Conservation (phyloP, 257 asterid genomes). For the Rubia yunnanensis region DNA sequence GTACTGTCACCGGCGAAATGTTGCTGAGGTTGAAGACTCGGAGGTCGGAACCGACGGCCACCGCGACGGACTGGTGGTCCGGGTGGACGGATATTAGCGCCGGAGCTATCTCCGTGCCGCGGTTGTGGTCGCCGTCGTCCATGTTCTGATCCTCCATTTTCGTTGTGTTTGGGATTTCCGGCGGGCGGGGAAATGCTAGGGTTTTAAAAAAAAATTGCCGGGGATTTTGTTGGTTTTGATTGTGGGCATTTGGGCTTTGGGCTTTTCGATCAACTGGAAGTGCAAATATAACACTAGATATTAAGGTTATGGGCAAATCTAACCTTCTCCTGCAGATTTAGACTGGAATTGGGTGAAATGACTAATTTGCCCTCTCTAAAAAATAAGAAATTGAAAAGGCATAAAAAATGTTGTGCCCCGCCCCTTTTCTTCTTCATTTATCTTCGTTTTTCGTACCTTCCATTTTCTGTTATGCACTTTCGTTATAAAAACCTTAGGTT, state of each 20-base stretch:
- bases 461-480: no score
- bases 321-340: no score
- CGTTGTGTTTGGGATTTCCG: background rate
- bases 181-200: conserved; percentile 11
- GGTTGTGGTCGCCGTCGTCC: conserved; percentile 53
- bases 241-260: background rate
- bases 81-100: conserved; percentile 75
- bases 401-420: no score
- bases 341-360: no score
- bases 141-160: conserved; percentile 51
- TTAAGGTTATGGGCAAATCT: no score
- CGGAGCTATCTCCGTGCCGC: conserved; percentile 74
- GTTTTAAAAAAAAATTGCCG: background rate
- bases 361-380: no score
- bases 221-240: background rate
- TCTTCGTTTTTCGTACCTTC: no score
- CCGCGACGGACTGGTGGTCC: conserved; percentile 42
- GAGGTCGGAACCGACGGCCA: conserved; percentile 64
- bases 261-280: background rate
- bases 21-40: conserved; percentile 69
- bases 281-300: no score
- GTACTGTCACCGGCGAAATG: conserved; percentile 32
- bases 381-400: no score
- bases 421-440: no score
- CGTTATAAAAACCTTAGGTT: no score